Conservation (phyloP, 768 basidiomycete species). For the Multifurca ochricompacta region DNA sequence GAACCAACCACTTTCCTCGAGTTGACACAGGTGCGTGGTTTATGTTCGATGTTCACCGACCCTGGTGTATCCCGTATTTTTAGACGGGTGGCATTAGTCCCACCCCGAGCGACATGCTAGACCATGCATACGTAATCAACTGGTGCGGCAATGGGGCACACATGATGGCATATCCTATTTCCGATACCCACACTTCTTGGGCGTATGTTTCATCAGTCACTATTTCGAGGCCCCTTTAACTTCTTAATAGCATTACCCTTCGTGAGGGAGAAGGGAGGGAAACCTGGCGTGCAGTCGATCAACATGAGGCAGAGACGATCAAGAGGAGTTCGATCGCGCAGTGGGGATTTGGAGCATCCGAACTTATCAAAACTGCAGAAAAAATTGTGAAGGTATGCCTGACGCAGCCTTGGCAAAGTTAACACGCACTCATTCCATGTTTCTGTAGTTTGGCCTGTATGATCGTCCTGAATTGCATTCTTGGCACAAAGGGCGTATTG, state of each 20-base stretch:
- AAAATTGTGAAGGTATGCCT: conserved; percentile 27
- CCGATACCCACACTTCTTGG: conserved; percentile 29
- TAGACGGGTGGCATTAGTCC: conserved; percentile 33
- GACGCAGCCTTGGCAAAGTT: neutral
- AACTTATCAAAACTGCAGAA: conserved; percentile 24
- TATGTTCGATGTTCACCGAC: neutral
- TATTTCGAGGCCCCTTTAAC: neutral
- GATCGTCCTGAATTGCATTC: conserved; percentile 34
- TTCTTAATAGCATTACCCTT: conserved; percentile 27
- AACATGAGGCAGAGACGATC: conserved; percentile 24
- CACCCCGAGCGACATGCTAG: conserved; percentile 19
- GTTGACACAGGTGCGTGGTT: conserved; percentile 30
- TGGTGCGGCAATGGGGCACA: conserved; percentile 33
- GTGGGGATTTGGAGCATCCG: conserved; percentile 25
- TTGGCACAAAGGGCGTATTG: conserved; percentile 37
- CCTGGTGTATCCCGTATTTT: neutral
- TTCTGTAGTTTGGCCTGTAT: conserved; percentile 34
- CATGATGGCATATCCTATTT: conserved; percentile 32
- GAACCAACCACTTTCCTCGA: conserved; percentile 33
- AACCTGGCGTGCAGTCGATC: conserved; percentile 34
- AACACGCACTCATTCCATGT: neutral
- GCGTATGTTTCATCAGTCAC: conserved; percentile 26
- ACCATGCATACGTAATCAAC: conserved; percentile 26
- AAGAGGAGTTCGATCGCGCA: conserved; percentile 20
- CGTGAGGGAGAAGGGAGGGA: conserved; percentile 34